Evolutionary conservation across 805 yeast species (phyloP).

Genomic region (Saturnispora galanensis): DNA sequence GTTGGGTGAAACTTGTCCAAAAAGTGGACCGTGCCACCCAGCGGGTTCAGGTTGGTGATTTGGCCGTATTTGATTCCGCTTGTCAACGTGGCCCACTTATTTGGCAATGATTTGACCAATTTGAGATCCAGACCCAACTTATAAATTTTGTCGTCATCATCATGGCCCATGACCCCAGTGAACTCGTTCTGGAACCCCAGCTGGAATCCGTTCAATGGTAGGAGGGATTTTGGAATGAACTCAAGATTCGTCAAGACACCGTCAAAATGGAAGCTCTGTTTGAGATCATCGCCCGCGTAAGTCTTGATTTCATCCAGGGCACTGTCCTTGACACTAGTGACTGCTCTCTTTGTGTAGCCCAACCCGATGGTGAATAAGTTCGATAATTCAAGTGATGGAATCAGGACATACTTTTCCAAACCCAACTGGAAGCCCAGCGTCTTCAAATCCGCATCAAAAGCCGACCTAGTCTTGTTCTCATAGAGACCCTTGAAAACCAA

Average conservation of each 20-base stretch:
- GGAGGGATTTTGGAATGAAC: conserved; percentile 24
- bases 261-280: conserved; percentile 40
- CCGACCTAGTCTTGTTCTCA: not conserved
- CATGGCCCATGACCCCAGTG: conserved; percentile 22
- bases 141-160: conserved; percentile 25
- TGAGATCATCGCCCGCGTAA: conserved; percentile 53
- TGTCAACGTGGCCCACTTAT: conserved; percentile 40
- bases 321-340: conserved; percentile 39
- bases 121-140: conserved; percentile 28
- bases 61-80: conserved; percentile 46
- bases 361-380: conserved; percentile 37
- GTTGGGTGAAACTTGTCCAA: conserved; percentile 74
- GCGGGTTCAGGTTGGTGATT: conserved; percentile 31
- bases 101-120: conserved; percentile 32
- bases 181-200: conserved; percentile 37
- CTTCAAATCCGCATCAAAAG: conserved; percentile 32
- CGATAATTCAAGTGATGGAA: conserved; percentile 10
- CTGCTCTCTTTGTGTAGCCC: conserved; percentile 47
- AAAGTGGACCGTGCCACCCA: conserved; percentile 36
- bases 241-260: conserved; percentile 36
- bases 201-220: conserved; percentile 38
- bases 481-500: conserved; percentile 29
- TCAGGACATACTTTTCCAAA: conserved; percentile 23
- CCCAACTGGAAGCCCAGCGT: conserved; percentile 41
- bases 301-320: conserved; percentile 49